A percentile compares a stretch with the other conserved stretches of the same genome.
Conservation (phyloP, 139 green algal genomes). For the Desmodesmus armatus region DNA sequence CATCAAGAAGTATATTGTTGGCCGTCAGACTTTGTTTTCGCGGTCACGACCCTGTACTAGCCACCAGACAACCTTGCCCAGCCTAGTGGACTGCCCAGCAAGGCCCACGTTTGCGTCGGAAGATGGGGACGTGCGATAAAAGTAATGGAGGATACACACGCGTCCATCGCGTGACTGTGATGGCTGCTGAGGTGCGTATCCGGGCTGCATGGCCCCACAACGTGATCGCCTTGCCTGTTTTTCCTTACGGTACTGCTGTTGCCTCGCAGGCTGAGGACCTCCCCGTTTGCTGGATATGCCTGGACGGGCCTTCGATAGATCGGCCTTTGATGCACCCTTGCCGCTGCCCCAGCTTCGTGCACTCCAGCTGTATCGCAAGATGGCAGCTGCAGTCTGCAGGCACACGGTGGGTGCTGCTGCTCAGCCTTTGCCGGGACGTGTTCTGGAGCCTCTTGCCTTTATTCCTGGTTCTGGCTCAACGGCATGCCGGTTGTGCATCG, state of each 20-base stretch:
- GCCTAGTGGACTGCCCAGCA: too few species aligned
- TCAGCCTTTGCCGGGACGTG: neutral
- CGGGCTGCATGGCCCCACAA: neutral
- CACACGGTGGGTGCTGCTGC: conserved; percentile 63
- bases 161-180: neutral
- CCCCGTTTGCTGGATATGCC: conserved; percentile 87
- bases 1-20: too few species aligned
- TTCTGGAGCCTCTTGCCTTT: too few species aligned
- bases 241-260: neutral
- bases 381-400: conserved; percentile 91
- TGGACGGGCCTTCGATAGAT: conserved; percentile 59
- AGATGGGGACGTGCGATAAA: too few species aligned
- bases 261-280: conserved; percentile 46
- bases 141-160: too few species aligned
- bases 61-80: too few species aligned
- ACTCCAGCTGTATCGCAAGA: conserved; percentile 76
- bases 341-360: conserved; percentile 78
- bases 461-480: too few species aligned
- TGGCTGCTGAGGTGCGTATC: neutral
- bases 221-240: neutral
- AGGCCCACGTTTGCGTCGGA: too few species aligned
- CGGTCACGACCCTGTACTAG: too few species aligned
- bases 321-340: conserved; percentile 69
- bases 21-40: too few species aligned
- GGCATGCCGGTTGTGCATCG: too few species aligned